phyloP scores from a whole-genome alignment of 164 flowering plant genomes.

The Amborella trichopoda region DNA sequence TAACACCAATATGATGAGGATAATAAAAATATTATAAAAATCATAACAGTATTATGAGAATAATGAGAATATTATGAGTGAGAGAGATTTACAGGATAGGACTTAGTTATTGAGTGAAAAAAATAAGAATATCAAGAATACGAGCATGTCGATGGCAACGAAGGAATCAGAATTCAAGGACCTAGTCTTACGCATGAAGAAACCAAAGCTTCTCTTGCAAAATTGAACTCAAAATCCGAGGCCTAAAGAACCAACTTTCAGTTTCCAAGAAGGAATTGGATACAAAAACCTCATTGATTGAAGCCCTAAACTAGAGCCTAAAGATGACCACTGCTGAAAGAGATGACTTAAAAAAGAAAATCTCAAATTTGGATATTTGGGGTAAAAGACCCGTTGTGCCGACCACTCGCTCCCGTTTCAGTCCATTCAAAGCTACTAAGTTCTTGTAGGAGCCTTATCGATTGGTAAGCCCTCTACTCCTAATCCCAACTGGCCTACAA shows the following conservation, averaged over 20 bases:
- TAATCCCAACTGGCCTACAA: conserved; percentile 30
- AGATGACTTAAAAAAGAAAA: conserved; percentile 26
- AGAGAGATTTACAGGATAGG: conserved; percentile 41
- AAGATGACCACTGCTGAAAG: conserved; percentile 31
- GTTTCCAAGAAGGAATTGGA: conserved; percentile 35
- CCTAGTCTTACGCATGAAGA: conserved; percentile 22
- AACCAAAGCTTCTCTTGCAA: conserved; percentile 32
- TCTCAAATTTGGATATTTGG: conserved; percentile 23
- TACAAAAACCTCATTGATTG: conserved; percentile 22
- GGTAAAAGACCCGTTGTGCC: too few relatives aligned
- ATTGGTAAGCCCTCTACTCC: too few relatives aligned
- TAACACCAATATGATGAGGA: too few relatives aligned
- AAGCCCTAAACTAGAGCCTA: conserved; percentile 31
- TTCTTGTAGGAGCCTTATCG: too few relatives aligned
- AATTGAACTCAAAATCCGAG: conserved; percentile 25
- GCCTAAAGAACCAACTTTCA: conserved; percentile 30
- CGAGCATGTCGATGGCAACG: conserved; percentile 31
- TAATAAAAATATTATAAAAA: too few relatives aligned
- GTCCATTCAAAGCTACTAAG: too few relatives aligned
- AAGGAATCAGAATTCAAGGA: conserved; percentile 47
- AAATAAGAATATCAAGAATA: conserved; percentile 29
- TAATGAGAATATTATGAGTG: too few relatives aligned
- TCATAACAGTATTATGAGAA: too few relatives aligned
- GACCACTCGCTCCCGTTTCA: too few relatives aligned
- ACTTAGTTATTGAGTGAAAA: conserved; percentile 36